Conservation (phyloP, 352 stramenopile species). For the Blastocystis sp. region DNA sequence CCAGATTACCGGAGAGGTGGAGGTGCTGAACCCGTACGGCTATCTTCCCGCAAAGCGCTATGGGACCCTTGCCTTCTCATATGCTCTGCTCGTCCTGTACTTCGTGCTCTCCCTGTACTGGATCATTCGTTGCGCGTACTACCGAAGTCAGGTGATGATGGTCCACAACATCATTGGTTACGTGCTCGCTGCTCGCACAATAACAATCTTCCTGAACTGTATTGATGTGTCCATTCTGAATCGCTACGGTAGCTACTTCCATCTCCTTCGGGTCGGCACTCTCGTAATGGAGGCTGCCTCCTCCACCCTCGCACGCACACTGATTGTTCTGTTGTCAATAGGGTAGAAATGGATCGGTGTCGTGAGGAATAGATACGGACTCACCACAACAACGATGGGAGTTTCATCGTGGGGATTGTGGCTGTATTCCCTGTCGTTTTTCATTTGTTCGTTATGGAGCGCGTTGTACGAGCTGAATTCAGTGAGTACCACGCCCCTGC, state of each 20-base stretch:
- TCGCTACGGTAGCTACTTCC: too few relatives aligned
- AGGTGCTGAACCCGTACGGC: slow-evolving; percentile 42
- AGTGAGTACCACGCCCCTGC: not conserved
- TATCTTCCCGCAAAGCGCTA: slow-evolving; percentile 24
- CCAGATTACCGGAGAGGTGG: not conserved
- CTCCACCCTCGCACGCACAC: too few relatives aligned
- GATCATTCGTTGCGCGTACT: not conserved
- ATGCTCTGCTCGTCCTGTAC: not conserved
- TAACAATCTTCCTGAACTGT: too few relatives aligned
- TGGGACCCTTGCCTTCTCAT: not conserved
- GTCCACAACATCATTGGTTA: too few relatives aligned
- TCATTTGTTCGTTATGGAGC: not conserved
- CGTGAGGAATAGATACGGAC: slow-evolving; percentile 10
- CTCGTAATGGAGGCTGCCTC: too few relatives aligned
- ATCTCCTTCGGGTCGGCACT: too few relatives aligned
- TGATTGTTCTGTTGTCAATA: too few relatives aligned
- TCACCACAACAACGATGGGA: not conserved
- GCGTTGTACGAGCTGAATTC: not conserved
- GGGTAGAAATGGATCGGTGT: too few relatives aligned
- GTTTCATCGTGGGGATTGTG: not conserved
- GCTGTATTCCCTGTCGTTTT: not conserved
- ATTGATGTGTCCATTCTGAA: too few relatives aligned
- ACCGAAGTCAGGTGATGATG: slow-evolving; percentile 23
- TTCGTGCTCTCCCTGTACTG: not conserved
- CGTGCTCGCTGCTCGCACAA: too few relatives aligned